Percentiles rank a stretch among this genome's conserved stretches.
Conservation (phyloP, 257 asterid species). For the Craterostigma plantagineum region DNA sequence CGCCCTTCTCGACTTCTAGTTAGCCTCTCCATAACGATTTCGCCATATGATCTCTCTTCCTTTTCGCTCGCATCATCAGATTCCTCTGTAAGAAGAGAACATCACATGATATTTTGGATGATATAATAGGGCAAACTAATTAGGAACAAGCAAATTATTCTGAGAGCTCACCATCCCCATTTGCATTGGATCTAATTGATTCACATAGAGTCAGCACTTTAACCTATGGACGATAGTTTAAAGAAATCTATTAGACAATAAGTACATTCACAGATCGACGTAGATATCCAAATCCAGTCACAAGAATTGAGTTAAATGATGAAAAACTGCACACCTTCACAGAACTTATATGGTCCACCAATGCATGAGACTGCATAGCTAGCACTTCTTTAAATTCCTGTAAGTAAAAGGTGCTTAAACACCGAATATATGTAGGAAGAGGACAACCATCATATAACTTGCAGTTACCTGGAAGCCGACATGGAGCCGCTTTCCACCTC, state of each 20-base stretch:
- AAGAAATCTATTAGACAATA: conserved; percentile 1
- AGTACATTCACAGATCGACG: neutral
- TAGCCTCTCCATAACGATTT: conserved; percentile 67
- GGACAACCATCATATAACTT: neutral
- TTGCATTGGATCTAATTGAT: conserved; percentile 31
- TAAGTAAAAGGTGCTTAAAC: conserved; percentile 7
- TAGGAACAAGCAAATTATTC: conserved; percentile 1
- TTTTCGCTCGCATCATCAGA: conserved; percentile 24
- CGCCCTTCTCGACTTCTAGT: conserved; percentile 67
- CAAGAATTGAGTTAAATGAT: neutral
- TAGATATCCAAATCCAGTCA: neutral
- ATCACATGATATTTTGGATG: too few relatives aligned
- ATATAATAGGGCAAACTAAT: conserved; percentile 1
- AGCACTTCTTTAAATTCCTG: conserved; percentile 77
- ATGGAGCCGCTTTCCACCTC: conserved; percentile 91
- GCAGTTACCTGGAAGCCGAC: conserved; percentile 60
- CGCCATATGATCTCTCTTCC: conserved; percentile 78
- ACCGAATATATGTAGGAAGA: conserved; percentile 2
- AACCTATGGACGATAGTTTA: conserved; percentile 21
- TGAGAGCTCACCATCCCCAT: conserved; percentile 29
- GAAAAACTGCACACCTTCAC: conserved; percentile 33
- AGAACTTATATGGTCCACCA: conserved; percentile 33
- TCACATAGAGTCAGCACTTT: conserved; percentile 82
- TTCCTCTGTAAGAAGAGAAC: conserved; percentile 41
- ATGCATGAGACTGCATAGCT: conserved; percentile 58